Evolutionary conservation across 306 rosid genomes (phyloP).

Genomic region (Chamaecrista fasciculata): DNA sequence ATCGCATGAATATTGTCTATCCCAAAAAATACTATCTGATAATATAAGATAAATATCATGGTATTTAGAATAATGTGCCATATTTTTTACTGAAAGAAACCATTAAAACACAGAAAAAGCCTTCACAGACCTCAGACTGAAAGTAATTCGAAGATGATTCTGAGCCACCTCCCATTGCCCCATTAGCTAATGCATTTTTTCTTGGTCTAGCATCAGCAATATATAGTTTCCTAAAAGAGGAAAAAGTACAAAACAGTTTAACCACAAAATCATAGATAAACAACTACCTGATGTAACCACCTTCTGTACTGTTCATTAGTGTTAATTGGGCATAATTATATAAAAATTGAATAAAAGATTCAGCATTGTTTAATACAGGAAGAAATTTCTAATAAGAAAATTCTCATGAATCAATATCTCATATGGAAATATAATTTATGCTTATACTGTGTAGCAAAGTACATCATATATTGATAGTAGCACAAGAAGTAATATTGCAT

Average conservation of each 20-base stretch:
- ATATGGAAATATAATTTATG: conserved; percentile 2
- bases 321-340: neutral
- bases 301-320: neutral
- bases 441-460: conserved; percentile 16
- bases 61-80: conserved; percentile 10
- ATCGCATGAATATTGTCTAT: conserved; percentile 96
- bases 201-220: conserved; percentile 97
- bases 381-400: neutral
- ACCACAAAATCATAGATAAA: neutral
- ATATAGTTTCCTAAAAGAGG: conserved; percentile 70
- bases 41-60: conserved; percentile 14
- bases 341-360: neutral
- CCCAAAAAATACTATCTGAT: conserved; percentile 87
- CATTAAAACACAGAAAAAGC: conserved; percentile 32
- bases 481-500: neutral
- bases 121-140: conserved; percentile 76
- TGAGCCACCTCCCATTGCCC: conserved; percentile 99
- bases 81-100: conserved; percentile 15
- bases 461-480: conserved; percentile 11
- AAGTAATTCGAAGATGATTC: conserved; percentile 91
- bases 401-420: neutral
- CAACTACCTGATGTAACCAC: neutral
- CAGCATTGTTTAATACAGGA: neutral
- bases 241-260: neutral
- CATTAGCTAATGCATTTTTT: conserved; percentile 95